Conservation (phyloP, 495 filamentous ascomycete genomes). For the Podospora appendiculata region DNA sequence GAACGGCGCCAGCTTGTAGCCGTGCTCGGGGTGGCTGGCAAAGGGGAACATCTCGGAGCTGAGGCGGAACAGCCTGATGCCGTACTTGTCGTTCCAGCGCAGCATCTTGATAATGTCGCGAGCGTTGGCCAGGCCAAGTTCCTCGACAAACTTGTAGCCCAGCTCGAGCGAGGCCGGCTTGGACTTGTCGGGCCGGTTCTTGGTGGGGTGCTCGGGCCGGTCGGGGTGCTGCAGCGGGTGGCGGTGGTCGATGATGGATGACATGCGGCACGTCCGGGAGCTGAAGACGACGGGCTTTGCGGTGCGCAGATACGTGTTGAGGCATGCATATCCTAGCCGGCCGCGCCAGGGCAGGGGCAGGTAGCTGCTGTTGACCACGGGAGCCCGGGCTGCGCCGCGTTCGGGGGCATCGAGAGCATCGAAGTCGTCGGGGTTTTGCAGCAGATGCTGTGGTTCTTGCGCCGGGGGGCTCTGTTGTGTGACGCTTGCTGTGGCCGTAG, state of each 20-base stretch:
- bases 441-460: neutral
- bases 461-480: neutral
- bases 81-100: conserved; percentile 88
- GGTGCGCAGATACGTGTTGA: conserved; percentile 86
- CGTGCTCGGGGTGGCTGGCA: conserved; percentile 78
- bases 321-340: conserved; percentile 81
- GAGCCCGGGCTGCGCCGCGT: conserved; percentile 47
- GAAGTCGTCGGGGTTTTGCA: conserved; percentile 12
- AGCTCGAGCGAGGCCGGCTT: conserved; percentile 50
- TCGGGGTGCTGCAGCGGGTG: conserved; percentile 69
- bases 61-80: conserved; percentile 86
- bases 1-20: conserved; percentile 82
- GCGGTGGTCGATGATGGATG: conserved; percentile 83
- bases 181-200: conserved; percentile 71
- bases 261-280: conserved; percentile 85
- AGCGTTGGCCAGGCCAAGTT: conserved; percentile 73
- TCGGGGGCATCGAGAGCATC: conserved; percentile 30
- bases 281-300: conserved; percentile 83
- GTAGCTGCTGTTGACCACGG: conserved; percentile 77
- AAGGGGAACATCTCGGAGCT: conserved; percentile 97
- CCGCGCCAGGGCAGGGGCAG: conserved; percentile 92
- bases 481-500: neutral
- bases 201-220: conserved; percentile 68
- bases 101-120: conserved; percentile 78
- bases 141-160: conserved; percentile 67